These are phyloP conservation scores for Pseudofabraea citricarpa DNA, from an alignment of 2,329 filamentous ascomycete genomes.

Conservation along the genomic window DNA sequence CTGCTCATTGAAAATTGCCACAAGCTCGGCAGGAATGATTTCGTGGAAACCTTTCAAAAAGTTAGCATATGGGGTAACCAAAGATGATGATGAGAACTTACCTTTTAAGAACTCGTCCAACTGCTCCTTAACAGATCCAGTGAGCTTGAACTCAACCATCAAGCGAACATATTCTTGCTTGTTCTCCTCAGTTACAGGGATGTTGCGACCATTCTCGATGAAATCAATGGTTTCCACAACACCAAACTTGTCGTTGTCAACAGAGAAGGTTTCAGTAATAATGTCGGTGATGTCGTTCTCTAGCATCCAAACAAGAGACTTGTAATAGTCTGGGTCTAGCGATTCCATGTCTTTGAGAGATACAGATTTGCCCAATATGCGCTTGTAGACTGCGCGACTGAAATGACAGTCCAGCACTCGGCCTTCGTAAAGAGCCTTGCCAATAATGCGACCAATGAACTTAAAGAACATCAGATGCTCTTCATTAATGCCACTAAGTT, in stretches of 20 bases:
- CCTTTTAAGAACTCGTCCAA: constrained; percentile 88
- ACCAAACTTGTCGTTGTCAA: constrained; percentile 91
- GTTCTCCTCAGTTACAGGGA: constrained; percentile 94
- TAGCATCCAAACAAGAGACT: constrained; percentile 96
- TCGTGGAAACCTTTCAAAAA: constrained; percentile 77
- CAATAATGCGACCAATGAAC: constrained; percentile 97
- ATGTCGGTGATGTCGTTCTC: constrained; percentile 98
- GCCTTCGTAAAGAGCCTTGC: constrained; percentile 94
- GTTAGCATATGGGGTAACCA: constrained; percentile 24
- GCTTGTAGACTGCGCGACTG: constrained; percentile 97
- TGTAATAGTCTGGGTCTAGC: constrained; percentile 97
- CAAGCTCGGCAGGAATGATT: constrained; percentile 89
- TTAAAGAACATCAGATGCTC: constrained; percentile 99
- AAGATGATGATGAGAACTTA: constrained; percentile 31
- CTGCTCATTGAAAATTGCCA: constrained; percentile 98
- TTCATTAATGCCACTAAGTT: constrained; percentile 86
- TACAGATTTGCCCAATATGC: constrained; percentile 88
- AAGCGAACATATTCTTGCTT: constrained; percentile 96
- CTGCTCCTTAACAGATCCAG: constrained; percentile 89
- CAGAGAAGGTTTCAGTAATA: constrained; percentile 92
- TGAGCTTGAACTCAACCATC: constrained; percentile 89
- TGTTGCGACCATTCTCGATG: constrained; percentile 80
- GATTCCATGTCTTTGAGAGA: constrained; percentile 99
- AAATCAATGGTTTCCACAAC: constrained; percentile 84
- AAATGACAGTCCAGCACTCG: constrained; percentile 97